Conservation (phyloP, 495 filamentous ascomycete species). For the Neurospora africana region DNA sequence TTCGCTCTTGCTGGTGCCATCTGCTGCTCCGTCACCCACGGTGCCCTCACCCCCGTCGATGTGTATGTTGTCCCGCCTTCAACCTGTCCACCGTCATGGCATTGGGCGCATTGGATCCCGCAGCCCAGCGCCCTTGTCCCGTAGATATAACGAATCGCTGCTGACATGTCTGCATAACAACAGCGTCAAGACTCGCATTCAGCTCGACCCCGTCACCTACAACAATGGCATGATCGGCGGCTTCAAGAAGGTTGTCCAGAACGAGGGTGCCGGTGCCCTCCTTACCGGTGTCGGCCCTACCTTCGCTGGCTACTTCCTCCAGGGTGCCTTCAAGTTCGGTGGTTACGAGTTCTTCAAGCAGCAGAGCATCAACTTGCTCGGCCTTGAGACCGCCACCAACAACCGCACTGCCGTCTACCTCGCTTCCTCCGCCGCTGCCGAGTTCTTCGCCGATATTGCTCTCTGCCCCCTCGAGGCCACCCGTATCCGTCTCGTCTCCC, state of each 20-base stretch:
- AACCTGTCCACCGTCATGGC: conserved; percentile 1
- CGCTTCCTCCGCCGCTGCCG: conserved; percentile 69
- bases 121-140: not conserved
- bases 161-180: conserved; percentile 12
- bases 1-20: conserved; percentile 90
- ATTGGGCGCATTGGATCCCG: not conserved
- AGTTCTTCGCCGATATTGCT: conserved; percentile 91
- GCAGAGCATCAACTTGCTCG: conserved; percentile 73
- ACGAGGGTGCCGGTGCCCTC: conserved; percentile 80
- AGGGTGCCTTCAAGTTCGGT: conserved; percentile 92
- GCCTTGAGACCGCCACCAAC: conserved; percentile 68
- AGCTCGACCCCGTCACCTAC: conserved; percentile 83
- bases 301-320: conserved; percentile 86
- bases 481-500: conserved; percentile 87
- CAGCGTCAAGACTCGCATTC: conserved; percentile 92
- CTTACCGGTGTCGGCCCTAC: conserved; percentile 82
- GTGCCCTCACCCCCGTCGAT: conserved; percentile 85
- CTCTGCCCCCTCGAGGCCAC: conserved; percentile 91
- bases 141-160: not conserved
- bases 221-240: conserved; percentile 83
- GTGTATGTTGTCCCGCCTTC: conserved; percentile 56
- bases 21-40: conserved; percentile 93
- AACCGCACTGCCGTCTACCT: conserved; percentile 87
- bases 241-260: conserved; percentile 72
- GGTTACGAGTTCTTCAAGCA: conserved; percentile 96